Base-by-base conservation (phyloP, 208 protist species). In the Acanthamoeba castellanii region DNA sequence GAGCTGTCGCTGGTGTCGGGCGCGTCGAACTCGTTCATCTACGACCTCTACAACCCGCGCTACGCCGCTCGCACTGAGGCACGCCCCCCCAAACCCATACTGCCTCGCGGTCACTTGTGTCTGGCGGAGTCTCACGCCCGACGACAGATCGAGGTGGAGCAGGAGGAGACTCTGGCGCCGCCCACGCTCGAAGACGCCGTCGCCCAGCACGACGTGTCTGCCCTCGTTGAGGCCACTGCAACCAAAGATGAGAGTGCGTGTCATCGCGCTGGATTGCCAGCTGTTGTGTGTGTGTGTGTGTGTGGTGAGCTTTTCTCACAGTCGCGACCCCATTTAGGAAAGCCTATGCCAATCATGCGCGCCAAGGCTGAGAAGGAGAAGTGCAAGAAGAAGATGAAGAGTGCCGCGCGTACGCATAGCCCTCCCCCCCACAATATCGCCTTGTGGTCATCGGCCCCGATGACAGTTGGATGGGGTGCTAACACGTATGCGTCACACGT, bases 11-110 rank as follows among this genome's bases (percentile, higher is more conserved):
- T 81, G 20, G 72, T 81, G 72, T 81, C 72, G 3, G 72, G 72
- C 37, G 72, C 72, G 72, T 81, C 72, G 34, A 81, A 81, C 72
- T 81, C 72, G 30, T 81, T 81, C 72, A 81, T 81, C 34, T 81
- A 81, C 72, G 72, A 81, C 30, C 72, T 81, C 72, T 81, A 81
- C 42, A 81, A 81, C 22, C 72, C 72, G 30, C 72, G 72, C 42
- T 81, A 52, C 22, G 72, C 72, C 72, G 72, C 72, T 20, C 72
- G 72, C 42, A 81, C 72, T 16, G 72, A 81, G 72, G 72, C 50
- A 9, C 30, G 2, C 18, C 27, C 72, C 13, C 30, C 6, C 68
- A 3, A 3, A 18, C 27, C 34, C 3, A 52, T 52, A 11, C 11
- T 52, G 4, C 4, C 18, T 16, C 37, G 8, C 68, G n/a, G 1